Conservation (phyloP, 306 rosid species). For the Cicer bijugum region DNA sequence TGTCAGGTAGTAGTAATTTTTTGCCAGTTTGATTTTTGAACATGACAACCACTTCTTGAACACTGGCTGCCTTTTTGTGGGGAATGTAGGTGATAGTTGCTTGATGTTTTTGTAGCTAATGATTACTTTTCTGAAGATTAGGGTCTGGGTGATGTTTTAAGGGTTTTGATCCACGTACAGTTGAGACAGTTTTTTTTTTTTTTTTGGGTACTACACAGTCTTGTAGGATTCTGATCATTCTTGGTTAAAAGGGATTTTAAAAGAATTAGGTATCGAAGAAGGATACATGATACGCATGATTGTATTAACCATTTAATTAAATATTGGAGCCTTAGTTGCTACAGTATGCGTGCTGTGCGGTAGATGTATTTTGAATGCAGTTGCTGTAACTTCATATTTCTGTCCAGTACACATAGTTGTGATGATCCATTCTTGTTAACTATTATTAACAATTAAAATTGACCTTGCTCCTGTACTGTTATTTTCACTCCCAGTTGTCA, state of each 20-base stretch:
- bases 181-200: neutral
- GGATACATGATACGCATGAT: constrained; percentile 2
- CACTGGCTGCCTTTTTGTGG: constrained; percentile 10
- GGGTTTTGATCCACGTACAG: constrained; percentile 16
- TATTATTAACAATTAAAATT: neutral
- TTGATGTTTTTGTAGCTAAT: neutral
- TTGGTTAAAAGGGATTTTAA: neutral
- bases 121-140: constrained; percentile 5
- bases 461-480: neutral
- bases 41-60: constrained; percentile 3
- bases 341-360: constrained; percentile 15
- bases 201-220: neutral
- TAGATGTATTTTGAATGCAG: constrained; percentile 6
- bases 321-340: constrained; percentile 19
- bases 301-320: constrained; percentile 27
- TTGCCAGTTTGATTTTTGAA: constrained; percentile 10
- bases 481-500: neutral
- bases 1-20: constrained; percentile 15
- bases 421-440: constrained; percentile 16
- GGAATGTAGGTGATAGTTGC: constrained; percentile 9
- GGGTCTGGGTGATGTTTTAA: neutral
- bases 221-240: constrained; percentile 10
- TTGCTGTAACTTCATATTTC: constrained; percentile 4
- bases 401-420: constrained; percentile 17
- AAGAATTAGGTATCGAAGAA: neutral